Conservation (phyloP, 371 early-diverging fungal genomes). For the Conidiobolus incongruus region DNA sequence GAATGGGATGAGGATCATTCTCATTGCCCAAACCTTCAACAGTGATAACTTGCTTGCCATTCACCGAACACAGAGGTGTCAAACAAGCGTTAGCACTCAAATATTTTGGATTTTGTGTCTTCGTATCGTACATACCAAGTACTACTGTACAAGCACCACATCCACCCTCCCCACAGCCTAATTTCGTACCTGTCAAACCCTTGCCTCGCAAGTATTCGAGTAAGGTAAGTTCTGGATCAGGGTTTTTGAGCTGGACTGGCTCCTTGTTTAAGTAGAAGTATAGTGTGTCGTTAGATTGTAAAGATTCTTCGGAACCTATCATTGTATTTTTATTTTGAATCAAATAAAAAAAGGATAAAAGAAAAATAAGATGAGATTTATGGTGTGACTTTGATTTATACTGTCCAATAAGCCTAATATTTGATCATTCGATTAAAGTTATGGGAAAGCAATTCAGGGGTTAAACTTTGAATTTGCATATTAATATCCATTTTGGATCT, state of each 20-base stretch:
- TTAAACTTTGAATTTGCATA: no score
- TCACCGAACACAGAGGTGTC: conserved; percentile 35
- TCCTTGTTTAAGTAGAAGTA: conserved; percentile 28
- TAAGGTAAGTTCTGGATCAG: conserved; percentile 30
- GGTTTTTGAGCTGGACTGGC: conserved; percentile 17
- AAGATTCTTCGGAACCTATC: not conserved
- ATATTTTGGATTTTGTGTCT: conserved; percentile 6
- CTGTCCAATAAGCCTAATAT: no score
- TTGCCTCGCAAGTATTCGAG: conserved; percentile 35
- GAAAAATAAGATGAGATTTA: no score
- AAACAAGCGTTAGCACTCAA: conserved; percentile 46
- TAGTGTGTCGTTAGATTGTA: conserved; percentile 10
- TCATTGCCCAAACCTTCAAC: conserved; percentile 48
- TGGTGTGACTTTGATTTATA: no score
- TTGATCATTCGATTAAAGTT: no score
- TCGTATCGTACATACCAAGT: conserved; percentile 27
- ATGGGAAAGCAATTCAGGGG: no score
- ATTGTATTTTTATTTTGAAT: no score
- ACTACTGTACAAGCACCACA: conserved; percentile 60
- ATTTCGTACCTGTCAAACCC: conserved; percentile 52
- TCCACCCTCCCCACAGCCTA: conserved; percentile 55
- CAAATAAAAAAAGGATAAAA: no score
- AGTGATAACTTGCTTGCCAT: conserved; percentile 56
- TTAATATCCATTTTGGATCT: no score
- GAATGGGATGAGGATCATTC: conserved; percentile 39